These are phyloP conservation scores for Millerozyma miso DNA, from an alignment of 805 yeast species.

Conservation along the genomic window DNA sequence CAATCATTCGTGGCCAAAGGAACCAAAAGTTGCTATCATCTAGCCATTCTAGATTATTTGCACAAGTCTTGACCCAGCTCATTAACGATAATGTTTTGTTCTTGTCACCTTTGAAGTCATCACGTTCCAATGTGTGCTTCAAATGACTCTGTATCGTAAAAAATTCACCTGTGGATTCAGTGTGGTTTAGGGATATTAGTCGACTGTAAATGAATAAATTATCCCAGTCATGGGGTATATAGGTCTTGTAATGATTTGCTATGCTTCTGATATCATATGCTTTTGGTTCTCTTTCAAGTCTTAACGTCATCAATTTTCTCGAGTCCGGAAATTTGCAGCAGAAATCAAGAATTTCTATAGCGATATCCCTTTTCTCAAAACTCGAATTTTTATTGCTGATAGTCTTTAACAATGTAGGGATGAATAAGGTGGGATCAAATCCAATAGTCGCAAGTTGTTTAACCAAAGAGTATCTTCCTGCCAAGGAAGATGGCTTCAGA, in stretches of 20 bases:
- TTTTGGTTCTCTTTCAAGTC: constrained; percentile 21
- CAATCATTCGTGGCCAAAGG: constrained; percentile 16
- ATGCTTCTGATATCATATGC: background rate
- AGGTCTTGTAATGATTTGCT: background rate
- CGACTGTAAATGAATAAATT: background rate
- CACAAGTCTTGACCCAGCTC: background rate
- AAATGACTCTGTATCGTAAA: background rate
- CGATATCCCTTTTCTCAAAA: constrained; percentile 17
- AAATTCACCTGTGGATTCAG: background rate
- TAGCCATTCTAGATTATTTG: background rate
- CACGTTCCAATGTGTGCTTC: background rate
- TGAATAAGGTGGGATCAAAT: constrained; percentile 20
- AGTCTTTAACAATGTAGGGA: constrained; percentile 25
- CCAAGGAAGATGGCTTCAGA: constrained; percentile 18
- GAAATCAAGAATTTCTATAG: background rate
- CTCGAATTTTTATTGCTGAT: constrained; percentile 29
- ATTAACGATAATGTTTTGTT: background rate
- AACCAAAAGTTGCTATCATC: background rate
- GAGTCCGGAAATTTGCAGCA: background rate
- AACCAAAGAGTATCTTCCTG: constrained; percentile 12
- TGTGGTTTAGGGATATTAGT: background rate
- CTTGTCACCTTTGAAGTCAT: background rate
- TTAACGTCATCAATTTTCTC: too few species aligned
- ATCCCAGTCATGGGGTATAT: background rate
- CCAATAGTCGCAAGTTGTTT: constrained; percentile 20